Evolutionary conservation across 768 basidiomycete species (phyloP).

Genomic region (Chalciporus sphaerocephalus): DNA sequence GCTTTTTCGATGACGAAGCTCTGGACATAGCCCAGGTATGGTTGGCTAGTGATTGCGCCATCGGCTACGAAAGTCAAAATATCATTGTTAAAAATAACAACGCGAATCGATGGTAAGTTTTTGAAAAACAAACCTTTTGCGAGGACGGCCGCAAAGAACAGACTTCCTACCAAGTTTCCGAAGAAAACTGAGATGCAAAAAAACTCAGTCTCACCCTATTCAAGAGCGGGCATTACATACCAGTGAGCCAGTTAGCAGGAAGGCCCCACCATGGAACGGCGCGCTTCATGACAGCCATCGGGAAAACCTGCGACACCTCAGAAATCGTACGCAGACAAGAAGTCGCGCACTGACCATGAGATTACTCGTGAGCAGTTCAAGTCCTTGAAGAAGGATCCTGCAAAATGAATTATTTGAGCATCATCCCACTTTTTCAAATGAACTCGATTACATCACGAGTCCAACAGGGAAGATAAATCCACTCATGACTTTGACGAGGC

Average conservation of each 20-base stretch:
- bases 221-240: constrained; percentile 32
- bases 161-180: constrained; percentile 63
- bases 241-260: constrained; percentile 64
- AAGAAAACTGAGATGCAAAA: constrained; percentile 50
- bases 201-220: neutral
- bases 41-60: constrained; percentile 54
- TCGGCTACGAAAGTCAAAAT: constrained; percentile 38
- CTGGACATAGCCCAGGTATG: constrained; percentile 52
- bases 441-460: constrained; percentile 61
- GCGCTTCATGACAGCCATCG: constrained; percentile 61
- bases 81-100: too few species aligned
- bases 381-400: constrained; percentile 70
- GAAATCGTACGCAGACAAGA: neutral
- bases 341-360: constrained; percentile 52
- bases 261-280: constrained; percentile 69
- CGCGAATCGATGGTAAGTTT: too few species aligned
- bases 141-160: constrained; percentile 66
- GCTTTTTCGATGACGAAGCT: constrained; percentile 60
- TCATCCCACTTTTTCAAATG: neutral
- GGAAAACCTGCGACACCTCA: constrained; percentile 47
- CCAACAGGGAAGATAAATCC: constrained; percentile 75
- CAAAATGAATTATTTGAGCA: neutral
- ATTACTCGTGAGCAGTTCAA: constrained; percentile 71
- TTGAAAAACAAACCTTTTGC: constrained; percentile 49
- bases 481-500: constrained; percentile 59